Evolutionary conservation across 192 early-diverging fungal genomes (phyloP), one percentile per base, ranked within the genome.

Genomic region (Lunasporangiospora selenospora): DNA sequence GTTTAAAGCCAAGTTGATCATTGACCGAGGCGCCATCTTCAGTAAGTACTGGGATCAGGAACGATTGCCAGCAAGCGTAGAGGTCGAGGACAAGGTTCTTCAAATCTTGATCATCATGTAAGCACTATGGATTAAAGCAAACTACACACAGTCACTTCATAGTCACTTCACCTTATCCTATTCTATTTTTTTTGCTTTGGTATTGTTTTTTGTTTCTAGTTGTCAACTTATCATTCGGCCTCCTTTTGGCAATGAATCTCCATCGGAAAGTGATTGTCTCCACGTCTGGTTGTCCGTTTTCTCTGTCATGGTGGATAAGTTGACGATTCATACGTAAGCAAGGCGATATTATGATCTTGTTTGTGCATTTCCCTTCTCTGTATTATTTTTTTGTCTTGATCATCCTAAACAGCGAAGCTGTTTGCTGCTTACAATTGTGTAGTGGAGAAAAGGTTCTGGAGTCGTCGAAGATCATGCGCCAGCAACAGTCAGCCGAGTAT

Each of bases 371-470:
- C 12, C 32, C 3, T 21, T 58, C 43, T 45, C 10, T 18, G 36
- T 36, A 36, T 23, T 18, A 16, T 33, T 58, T 36, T 63, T n/a
- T n/a, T n/a, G n/a, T n/a, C n/a, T n/a, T n/a, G n/a, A n/a, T n/a
- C n/a, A n/a, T n/a, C n/a, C n/a, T n/a, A n/a, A 62, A 52, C 29
- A 18, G 36, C 13, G 10, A 43, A 54, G 19, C 16, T 3, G 45
- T 56, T 49, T 29, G 42, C 56, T 56, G 53, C 34, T 31, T 50
- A 47, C 29, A n/a, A n/a, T n/a, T n/a, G n/a, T n/a, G n/a, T 65
- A 56, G 53, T 41, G 62, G 53, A 13, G 62, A 65, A 29, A 55
- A 56, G 47, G 58, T n/a, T 13, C 29, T 34, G 48, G 58, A 61
- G 58, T n/a, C 48, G 0, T 61, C 58, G 36, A 61, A 59, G 42